Conservation (phyloP, 257 asterid genomes). For the Solanum corneliomulleri region DNA sequence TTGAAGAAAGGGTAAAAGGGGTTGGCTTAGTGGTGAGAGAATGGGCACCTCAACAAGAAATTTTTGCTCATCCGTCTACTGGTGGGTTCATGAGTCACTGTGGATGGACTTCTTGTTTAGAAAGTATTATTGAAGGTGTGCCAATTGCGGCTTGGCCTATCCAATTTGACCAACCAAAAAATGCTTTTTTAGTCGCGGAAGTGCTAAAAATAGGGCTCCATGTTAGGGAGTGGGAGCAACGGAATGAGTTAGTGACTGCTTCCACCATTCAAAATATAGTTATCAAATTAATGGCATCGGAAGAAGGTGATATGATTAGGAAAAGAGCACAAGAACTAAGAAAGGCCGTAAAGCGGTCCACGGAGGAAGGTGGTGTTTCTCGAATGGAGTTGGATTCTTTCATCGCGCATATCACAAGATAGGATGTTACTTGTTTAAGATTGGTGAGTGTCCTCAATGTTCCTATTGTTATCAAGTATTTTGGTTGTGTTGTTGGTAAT, state of each 20-base stretch:
- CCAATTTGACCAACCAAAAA: neutral
- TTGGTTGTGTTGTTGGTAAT: too few species aligned
- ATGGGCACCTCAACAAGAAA: conserved; percentile 8
- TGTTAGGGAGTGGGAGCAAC: neutral
- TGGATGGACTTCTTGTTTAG: neutral
- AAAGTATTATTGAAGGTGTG: neutral
- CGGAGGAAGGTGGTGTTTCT: neutral
- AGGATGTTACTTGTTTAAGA: neutral
- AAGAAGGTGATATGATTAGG: neutral
- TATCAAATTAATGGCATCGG: neutral
- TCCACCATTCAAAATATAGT: neutral
- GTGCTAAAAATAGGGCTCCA: neutral
- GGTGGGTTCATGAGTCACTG: neutral
- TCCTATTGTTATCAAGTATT: too few species aligned
- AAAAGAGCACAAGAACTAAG: neutral
- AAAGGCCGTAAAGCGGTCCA: neutral
- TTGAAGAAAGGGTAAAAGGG: neutral
- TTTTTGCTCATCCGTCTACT: neutral
- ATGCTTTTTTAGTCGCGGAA: neutral
- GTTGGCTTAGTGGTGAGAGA: neutral
- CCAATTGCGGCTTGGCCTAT: neutral
- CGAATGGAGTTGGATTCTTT: neutral
- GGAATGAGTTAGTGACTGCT: neutral
- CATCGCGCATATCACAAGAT: neutral
- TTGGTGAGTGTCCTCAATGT: too few species aligned